Conservation (phyloP, 2,329 filamentous ascomycete species). For the Chaetomium olivaceum region DNA sequence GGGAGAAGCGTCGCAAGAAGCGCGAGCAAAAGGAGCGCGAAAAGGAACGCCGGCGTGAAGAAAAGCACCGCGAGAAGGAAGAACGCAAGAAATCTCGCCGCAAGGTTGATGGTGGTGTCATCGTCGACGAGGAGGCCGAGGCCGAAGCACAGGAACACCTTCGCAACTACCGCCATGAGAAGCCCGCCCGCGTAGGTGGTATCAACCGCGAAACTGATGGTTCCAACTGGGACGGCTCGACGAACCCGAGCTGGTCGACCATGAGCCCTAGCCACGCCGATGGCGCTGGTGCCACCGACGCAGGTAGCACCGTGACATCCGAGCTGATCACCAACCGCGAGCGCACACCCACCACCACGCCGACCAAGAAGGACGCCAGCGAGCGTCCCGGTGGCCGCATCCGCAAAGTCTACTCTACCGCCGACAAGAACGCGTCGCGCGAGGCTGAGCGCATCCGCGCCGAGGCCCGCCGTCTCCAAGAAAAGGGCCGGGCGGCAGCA, state of each 20-base stretch:
- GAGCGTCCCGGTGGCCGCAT: constrained; percentile 46
- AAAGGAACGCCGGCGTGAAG: constrained; percentile 35
- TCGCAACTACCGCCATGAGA: constrained; percentile 82
- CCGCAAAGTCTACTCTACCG: constrained; percentile 62
- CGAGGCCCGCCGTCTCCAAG: constrained; percentile 57
- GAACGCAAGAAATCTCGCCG: constrained; percentile 44
- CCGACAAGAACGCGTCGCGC: constrained; percentile 54
- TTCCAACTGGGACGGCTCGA: constrained; percentile 73
- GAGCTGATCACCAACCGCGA: constrained; percentile 62
- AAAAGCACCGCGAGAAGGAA: constrained; percentile 46
- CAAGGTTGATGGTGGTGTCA: constrained; percentile 57
- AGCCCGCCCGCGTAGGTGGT: constrained; percentile 81
- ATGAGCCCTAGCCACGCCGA: constrained; percentile 27
- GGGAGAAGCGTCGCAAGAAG: constrained; percentile 54
- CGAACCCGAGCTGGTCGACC: constrained; percentile 64
- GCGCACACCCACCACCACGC: constrained; percentile 56
- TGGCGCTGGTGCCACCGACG: constrained; percentile 26
- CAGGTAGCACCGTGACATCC: constrained; percentile 53
- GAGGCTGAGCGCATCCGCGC: constrained; percentile 57
- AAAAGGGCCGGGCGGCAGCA: constrained; percentile 49
- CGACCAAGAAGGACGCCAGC: constrained; percentile 43
- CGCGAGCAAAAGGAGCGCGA: constrained; percentile 51
- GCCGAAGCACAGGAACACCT: constrained; percentile 67
- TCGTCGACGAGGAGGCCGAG: constrained; percentile 66
- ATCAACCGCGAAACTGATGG: constrained; percentile 82